These are phyloP conservation scores for Camelina hispida DNA, from an alignment of 345 rosid species.

Conservation along the genomic window DNA sequence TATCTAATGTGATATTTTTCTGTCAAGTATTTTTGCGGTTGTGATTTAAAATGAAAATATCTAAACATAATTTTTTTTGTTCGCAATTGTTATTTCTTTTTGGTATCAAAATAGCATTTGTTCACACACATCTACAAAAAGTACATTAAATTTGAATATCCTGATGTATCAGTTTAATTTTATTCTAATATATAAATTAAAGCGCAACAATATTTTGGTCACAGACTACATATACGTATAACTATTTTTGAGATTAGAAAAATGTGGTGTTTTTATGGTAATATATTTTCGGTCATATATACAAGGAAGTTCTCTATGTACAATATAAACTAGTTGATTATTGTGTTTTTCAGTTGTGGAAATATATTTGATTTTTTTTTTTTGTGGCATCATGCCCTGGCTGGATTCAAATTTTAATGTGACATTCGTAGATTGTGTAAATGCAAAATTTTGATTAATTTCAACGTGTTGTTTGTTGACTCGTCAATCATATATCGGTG, in stretches of 20 bases:
- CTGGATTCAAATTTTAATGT: not conserved
- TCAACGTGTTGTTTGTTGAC: not conserved
- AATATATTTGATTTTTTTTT: slow-evolving; percentile 4
- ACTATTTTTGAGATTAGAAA: not conserved
- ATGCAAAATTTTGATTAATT: not conserved
- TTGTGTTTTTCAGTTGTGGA: too few species aligned
- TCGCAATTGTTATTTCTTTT: not conserved
- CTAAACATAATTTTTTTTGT: not conserved
- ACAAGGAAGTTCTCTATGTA: not conserved
- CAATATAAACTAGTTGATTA: not conserved
- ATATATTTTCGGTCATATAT: not conserved
- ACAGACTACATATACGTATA: too few species aligned
- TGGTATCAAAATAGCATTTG: not conserved
- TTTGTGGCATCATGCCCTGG: not conserved
- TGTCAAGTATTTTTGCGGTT: slow-evolving; percentile 32
- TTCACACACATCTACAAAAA: not conserved
- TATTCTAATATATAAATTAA: not conserved
- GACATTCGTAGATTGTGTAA: not conserved
- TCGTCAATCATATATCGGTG: slow-evolving; percentile 1
- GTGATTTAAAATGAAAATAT: slow-evolving; percentile 16
- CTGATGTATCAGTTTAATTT: too few species aligned
- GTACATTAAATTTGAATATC: too few species aligned
- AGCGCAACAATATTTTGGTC: not conserved
- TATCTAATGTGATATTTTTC: slow-evolving; percentile 9
- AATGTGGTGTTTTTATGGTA: not conserved